These are phyloP conservation scores for Symbiodinium pilosum DNA, from an alignment of 73 alveolate species.

Conservation along the genomic window DNA sequence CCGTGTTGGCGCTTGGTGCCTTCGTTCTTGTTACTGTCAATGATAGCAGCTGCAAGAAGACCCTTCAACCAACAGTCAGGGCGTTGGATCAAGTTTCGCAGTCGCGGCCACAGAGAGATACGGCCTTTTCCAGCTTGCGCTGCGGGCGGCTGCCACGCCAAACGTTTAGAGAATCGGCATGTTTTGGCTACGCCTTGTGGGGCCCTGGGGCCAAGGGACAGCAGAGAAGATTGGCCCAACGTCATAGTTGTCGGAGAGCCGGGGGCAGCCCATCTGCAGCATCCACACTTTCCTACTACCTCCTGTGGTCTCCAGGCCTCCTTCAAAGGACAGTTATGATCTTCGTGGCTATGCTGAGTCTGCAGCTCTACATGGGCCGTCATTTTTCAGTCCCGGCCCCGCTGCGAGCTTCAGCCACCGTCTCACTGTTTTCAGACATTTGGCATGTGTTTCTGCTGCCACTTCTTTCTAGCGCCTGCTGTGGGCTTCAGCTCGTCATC, in stretches of 20 bases:
- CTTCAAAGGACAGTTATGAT: neutral
- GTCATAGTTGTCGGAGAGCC: neutral
- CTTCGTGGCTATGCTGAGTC: neutral
- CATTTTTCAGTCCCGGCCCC: neutral
- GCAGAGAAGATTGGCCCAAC: too few relatives aligned
- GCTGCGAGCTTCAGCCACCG: neutral
- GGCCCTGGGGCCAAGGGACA: too few relatives aligned
- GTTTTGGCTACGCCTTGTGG: too few relatives aligned
- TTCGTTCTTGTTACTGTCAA: neutral
- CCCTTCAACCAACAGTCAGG: too few relatives aligned
- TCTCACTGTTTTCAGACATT: neutral
- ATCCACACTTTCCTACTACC: neutral
- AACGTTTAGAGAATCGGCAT: too few relatives aligned
- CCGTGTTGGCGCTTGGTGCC: neutral
- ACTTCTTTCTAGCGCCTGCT: neutral
- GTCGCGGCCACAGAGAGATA: too few relatives aligned
- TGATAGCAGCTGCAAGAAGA: too few relatives aligned
- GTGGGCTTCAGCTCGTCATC: neutral
- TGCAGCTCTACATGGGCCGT: neutral
- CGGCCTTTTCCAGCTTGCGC: too few relatives aligned
- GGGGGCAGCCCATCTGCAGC: neutral
- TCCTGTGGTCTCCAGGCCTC: neutral
- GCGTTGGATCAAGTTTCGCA: too few relatives aligned
- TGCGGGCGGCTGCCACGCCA: too few relatives aligned
- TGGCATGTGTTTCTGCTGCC: neutral